These are phyloP conservation scores for Terana coerulea DNA, from an alignment of 768 basidiomycete species.

Conservation along the genomic window DNA sequence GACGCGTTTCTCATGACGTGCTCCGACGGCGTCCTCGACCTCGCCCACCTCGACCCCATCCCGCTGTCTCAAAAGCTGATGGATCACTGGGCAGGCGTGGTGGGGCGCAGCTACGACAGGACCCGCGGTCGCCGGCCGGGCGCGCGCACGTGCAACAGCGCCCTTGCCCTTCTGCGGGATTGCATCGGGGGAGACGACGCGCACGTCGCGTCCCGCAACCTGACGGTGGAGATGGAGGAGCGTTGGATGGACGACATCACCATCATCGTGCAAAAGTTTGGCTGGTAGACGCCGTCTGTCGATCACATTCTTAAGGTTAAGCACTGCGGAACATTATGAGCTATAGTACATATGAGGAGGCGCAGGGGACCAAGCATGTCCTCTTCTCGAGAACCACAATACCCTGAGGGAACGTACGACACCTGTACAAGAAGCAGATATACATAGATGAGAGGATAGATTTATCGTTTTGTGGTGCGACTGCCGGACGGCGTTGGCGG, in stretches of 20 bases:
- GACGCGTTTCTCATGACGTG: slow-evolving; percentile 37
- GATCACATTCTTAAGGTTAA: not conserved
- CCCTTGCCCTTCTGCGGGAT: slow-evolving; percentile 38
- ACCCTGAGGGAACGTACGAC: slow-evolving; percentile 1
- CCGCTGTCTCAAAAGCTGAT: slow-evolving; percentile 22
- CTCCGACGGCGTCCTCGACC: slow-evolving; percentile 44
- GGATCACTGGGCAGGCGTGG: slow-evolving; percentile 32
- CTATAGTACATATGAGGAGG: too few relatives aligned
- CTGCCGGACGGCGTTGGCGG: not conserved
- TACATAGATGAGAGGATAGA: not conserved
- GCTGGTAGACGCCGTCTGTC: slow-evolving; percentile 14
- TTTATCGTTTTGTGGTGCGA: slow-evolving; percentile 4
- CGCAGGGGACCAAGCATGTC: too few relatives aligned
- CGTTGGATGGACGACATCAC: slow-evolving; percentile 51
- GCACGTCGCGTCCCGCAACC: slow-evolving; percentile 36
- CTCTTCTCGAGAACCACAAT: too few relatives aligned
- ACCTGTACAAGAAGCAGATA: not conserved
- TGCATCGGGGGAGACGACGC: slow-evolving; percentile 40
- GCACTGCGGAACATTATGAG: too few relatives aligned
- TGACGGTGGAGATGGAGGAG: slow-evolving; percentile 48
- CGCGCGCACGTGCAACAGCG: slow-evolving; percentile 29
- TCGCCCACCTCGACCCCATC: slow-evolving; percentile 31
- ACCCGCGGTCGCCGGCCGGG: slow-evolving; percentile 8
- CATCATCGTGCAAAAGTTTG: slow-evolving; percentile 37
- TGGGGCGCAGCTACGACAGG: slow-evolving; percentile 26